A percentile compares a stretch with the other conserved stretches of the same genome.
Evolutionary conservation across 352 stramenopile species (phyloP).

Genomic region (Elongisporangium senticosum): DNA sequence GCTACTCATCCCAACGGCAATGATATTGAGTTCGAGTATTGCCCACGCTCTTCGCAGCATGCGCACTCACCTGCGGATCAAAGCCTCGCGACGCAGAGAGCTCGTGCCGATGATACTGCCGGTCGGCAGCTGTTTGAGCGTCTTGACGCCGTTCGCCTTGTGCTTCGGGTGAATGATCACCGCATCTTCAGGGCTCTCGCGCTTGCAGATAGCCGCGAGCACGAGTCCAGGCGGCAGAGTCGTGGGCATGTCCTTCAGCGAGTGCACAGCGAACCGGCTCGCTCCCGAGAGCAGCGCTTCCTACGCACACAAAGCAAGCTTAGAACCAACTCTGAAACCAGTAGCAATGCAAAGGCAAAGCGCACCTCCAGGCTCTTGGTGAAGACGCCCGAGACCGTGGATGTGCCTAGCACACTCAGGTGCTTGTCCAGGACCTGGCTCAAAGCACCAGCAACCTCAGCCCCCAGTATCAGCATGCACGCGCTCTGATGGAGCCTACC

Average conservation of each 20-base stretch:
- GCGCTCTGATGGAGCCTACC: conserved; percentile 2
- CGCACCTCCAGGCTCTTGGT: conserved; percentile 85
- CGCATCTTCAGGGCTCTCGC: conserved; percentile 78
- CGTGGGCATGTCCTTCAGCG: conserved; percentile 88
- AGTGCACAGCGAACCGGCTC: conserved; percentile 84
- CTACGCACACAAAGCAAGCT: conserved; percentile 7
- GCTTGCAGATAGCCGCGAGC: conserved; percentile 75
- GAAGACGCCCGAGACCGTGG: conserved; percentile 72
- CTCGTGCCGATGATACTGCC: conserved; percentile 79
- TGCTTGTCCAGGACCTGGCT: conserved; percentile 58
- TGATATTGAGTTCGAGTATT: not conserved
- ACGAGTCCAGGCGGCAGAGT: conserved; percentile 70
- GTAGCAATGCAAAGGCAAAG: not conserved
- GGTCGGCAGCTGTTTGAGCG: conserved; percentile 51
- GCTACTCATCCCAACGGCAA: conserved; percentile 8
- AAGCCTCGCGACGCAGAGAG: conserved; percentile 73
- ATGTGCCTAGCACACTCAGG: conserved; percentile 66
- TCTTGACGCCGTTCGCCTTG: conserved; percentile 54
- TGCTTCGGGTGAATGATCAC: conserved; percentile 82
- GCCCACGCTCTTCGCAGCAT: not conserved
- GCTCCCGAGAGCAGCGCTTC: conserved; percentile 58
- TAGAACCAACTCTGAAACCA: not conserved
- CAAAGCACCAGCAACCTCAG: not conserved
- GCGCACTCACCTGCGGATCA: conserved; percentile 28
- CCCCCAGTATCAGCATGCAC: not conserved